Evolutionary conservation across 306 rosid genomes (phyloP), one percentile per base, ranked within the genome.

Genomic region (Parietaria judaica): DNA sequence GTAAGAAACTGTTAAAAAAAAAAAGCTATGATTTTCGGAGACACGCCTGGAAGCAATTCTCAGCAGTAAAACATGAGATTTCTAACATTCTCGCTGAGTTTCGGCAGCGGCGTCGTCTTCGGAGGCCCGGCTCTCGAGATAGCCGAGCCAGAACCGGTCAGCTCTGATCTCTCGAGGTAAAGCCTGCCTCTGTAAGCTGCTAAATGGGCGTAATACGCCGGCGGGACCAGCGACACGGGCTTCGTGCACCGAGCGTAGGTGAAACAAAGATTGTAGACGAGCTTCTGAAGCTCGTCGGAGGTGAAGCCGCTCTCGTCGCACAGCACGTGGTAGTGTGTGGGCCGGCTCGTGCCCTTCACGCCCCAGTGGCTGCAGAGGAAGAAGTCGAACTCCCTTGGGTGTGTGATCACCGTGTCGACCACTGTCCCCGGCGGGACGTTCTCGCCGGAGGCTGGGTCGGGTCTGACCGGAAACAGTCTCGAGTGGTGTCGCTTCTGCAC

Each of bases 401-500:
- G 99, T 50, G 99, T 86, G 58, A 94, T 84, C 70, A 94, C 97
- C 0, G 97, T 77, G 57, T 94, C 99, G n/a, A 94, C 99, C 57
- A 94, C 97, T 0, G 97, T 94, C 51, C 99, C 99, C 0, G 99
- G 97, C 13, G 90, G 95, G 54, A 86, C 83, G 62, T 94, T 94
- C 71, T 88, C 95, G 8, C 81, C 80, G 2, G 53, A 70, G 58
- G 48, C 75, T 3, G 73, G 90, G 54, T 92, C 79, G 10, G 70
- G 60, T 69, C 88, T 90, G 11, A 73, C 63, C 46, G 94, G 97
- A 49, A 94, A 94, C 80, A 94, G 61, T 70, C 99, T 86, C 8
- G 99, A 88, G 87, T 86, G 99, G 59, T 94, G 99, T 72, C 99
- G 74, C 83, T 94, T 94, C 56, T 94, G 97, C 61, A 94, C 99